Evolutionary conservation across 257 asterid species (phyloP), one percentile per base, ranked within the genome.

Genomic region (Lycium ferocissimum): DNA sequence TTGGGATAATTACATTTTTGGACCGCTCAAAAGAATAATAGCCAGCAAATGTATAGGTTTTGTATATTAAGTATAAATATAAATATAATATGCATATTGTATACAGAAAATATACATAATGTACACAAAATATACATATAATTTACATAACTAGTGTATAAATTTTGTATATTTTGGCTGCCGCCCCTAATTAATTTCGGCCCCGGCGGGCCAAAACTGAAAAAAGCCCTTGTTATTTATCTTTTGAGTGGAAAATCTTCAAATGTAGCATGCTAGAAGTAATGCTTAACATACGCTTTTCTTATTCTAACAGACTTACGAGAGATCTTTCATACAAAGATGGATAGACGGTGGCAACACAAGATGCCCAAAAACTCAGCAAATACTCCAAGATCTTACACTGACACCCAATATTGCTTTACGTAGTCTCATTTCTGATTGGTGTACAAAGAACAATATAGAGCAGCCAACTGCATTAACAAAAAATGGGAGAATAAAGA

Each of bases 341-440:
- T 96, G 99, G 99, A 93, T 96, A 73, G 98, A 95, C 71, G 91
- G 99, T 61, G 97, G 98, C 85, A 96, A 93, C 94, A 93, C 90
- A 7, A 93, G 98, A 33, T 96, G 99, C 90, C 99, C 99, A 2
- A 96, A 96, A 92, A 95, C 99, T 84, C 98, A 92, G 88, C 99
- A 92, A 89, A 94, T 92, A 87, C 98, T 96, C 59, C 90, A 86
- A 69, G 92, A 95, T 84, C 95, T 91, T 81, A 95, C 96, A 12
- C 94, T 96, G 14, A 96, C 99, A 33, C 95, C 99, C 15, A 96
- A 96, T 75, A 93, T 93, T 20, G 97, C 91, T 58, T 85, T 96
- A 66, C 87, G 98, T 86, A 94, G 98, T 80, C 85, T 95, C 75
- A 94, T 95, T 85, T 91, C 94, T 72, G 98, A 95, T 80, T 96